phyloP scores from a whole-genome alignment of 2,329 filamentous ascomycete species.

The Ophiostoma ips region DNA sequence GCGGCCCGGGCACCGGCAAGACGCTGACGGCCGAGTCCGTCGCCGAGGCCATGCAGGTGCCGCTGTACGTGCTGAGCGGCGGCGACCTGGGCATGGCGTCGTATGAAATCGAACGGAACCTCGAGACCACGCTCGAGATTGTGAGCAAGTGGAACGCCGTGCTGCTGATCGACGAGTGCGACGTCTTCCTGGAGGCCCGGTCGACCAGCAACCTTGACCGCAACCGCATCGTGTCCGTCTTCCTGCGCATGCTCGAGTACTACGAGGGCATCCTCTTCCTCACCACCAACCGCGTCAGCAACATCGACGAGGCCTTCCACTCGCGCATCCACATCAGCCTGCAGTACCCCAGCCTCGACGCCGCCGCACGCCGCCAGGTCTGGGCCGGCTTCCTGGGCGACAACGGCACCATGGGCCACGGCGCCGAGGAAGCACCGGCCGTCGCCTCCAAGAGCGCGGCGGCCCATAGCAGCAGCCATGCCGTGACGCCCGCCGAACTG shows the following conservation, averaged over 20 bases:
- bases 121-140: conserved; percentile 16
- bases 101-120: conserved; percentile 17
- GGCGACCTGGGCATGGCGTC: conserved; percentile 32
- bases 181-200: conserved; percentile 15
- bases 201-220: conserved; percentile 15
- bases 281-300: conserved; percentile 36
- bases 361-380: too few relatives aligned
- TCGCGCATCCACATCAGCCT: conserved; percentile 32
- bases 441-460: too few relatives aligned
- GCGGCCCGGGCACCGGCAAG: conserved; percentile 35
- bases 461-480: too few relatives aligned
- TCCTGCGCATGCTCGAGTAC: conserved; percentile 33
- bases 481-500: too few relatives aligned
- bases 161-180: conserved; percentile 17
- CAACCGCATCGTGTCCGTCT: conserved; percentile 27
- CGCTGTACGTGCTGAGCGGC: conserved; percentile 34
- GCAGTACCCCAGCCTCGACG: too few relatives aligned
- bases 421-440: too few relatives aligned
- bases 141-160: conserved; percentile 15
- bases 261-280: conserved; percentile 33
- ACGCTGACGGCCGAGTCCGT: conserved; percentile 29
- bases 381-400: too few relatives aligned
- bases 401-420: too few relatives aligned
- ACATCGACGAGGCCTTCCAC: conserved; percentile 35
- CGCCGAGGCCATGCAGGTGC: conserved; percentile 27